phyloP scores from a whole-genome alignment of 2,329 filamentous ascomycete species.

The Epichloe sp. region DNA sequence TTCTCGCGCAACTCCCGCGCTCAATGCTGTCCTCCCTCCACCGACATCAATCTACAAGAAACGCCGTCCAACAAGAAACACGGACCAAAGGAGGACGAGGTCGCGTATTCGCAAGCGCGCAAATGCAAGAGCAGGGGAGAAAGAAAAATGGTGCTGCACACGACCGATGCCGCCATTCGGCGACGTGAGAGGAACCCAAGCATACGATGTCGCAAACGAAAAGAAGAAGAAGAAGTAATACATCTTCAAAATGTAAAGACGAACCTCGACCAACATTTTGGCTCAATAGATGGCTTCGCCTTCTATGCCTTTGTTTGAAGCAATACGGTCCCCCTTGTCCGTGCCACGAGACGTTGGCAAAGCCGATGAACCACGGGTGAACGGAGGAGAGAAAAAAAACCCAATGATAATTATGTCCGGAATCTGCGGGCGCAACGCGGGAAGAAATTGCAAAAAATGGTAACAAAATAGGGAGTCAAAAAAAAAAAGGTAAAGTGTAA shows the following conservation, averaged over 20 bases:
- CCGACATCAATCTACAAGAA: background rate
- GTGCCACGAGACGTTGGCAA: background rate
- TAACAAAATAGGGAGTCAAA: background rate
- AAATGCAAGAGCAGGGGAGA: conserved; percentile 1
- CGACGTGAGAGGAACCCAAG: background rate
- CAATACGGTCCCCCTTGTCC: conserved; percentile 10
- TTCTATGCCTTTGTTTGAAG: conserved; percentile 5
- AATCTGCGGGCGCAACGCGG: background rate
- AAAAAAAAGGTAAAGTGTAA: background rate
- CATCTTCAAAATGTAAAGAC: conserved; percentile 7
- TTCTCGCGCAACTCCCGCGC: background rate
- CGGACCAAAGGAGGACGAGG: background rate
- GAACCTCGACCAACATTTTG: conserved; percentile 25
- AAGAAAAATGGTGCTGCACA: background rate
- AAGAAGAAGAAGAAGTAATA: background rate
- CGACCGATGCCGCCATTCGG: conserved; percentile 2
- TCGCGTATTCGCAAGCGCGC: background rate
- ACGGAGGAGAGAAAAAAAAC: background rate
- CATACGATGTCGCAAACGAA: background rate
- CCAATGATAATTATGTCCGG: background rate
- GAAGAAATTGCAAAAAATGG: background rate
- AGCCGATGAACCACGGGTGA: background rate
- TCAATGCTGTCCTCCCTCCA: background rate
- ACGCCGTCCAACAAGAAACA: background rate
- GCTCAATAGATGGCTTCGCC: conserved; percentile 6